Conservation (phyloP, 139 green algal genomes). For the Chlorella vulgaris region DNA sequence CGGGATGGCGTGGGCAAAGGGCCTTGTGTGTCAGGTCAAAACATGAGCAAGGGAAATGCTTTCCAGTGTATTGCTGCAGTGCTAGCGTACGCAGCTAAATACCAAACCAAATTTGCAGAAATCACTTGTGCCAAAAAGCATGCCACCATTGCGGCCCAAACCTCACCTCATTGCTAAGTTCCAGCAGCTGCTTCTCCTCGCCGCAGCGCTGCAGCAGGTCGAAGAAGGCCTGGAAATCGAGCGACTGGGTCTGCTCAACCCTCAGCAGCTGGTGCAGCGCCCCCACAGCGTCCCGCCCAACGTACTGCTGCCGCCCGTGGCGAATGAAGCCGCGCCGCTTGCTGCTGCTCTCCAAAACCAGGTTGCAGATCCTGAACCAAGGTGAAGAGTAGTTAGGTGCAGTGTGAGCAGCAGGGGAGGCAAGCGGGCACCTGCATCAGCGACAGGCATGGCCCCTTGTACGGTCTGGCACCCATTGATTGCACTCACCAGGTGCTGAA, state of each 20-base stretch:
- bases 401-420: too few relatives aligned
- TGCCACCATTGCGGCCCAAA: not conserved
- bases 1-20: not conserved
- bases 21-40: not conserved
- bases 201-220: slow-evolving; percentile 58
- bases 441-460: too few relatives aligned
- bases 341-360: slow-evolving; percentile 42
- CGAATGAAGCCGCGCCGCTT: slow-evolving; percentile 25
- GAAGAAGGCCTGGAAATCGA: slow-evolving; percentile 54
- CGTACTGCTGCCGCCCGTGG: slow-evolving; percentile 27
- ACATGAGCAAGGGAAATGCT: too few relatives aligned
- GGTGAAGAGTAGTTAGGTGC: too few relatives aligned
- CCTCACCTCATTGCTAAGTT: slow-evolving; percentile 44
- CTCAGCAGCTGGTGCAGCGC: slow-evolving; percentile 47
- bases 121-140: too few relatives aligned
- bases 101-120: too few relatives aligned
- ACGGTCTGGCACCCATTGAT: not conserved
- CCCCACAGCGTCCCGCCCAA: slow-evolving; percentile 47
- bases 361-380: slow-evolving; percentile 33
- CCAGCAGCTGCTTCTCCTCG: slow-evolving; percentile 54
- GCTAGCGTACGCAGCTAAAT: too few relatives aligned
- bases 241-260: slow-evolving; percentile 45
- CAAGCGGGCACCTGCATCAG: not conserved
- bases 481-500: slow-evolving; percentile 47
- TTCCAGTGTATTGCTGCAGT: not conserved